A percentile compares a stretch with the other conserved stretches of the same genome.
phyloP scores from a whole-genome alignment of 768 basidiomycete genomes.

The Chalciporus pseudorubinellus region DNA sequence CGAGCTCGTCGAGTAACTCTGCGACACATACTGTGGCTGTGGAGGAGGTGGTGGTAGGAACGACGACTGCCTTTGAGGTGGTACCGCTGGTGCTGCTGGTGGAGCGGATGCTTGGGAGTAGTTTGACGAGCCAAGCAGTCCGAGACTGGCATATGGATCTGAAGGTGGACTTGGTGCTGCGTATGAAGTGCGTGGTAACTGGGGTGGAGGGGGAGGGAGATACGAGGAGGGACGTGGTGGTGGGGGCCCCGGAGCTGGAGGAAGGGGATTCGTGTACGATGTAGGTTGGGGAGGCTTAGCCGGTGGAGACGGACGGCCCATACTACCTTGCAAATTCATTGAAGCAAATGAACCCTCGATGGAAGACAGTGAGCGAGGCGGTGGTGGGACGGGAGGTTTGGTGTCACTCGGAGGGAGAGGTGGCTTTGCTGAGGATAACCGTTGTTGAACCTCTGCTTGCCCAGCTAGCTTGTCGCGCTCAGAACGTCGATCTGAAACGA shows the following conservation, averaged over 20 bases:
- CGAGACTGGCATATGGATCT: conserved; percentile 38
- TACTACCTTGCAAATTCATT: conserved; percentile 46
- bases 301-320: conserved; percentile 29
- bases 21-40: conserved; percentile 12
- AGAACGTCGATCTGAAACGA: conserved; percentile 56
- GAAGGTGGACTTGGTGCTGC: conserved; percentile 19
- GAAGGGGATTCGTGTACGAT: conserved; percentile 19
- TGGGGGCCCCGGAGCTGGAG: conserved; percentile 2
- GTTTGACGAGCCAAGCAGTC: conserved; percentile 25
- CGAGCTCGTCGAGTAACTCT: conserved; percentile 13
- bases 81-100: conserved; percentile 19
- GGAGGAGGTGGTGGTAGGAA: conserved; percentile 21
- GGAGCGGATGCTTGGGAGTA: conserved; percentile 13
- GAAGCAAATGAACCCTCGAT: conserved; percentile 54
- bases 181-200: conserved; percentile 25
- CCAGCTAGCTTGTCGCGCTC: conserved; percentile 70
- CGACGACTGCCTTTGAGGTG: conserved; percentile 26
- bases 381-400: conserved; percentile 50
- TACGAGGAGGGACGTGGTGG: conserved; percentile 24
- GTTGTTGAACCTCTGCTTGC: conserved; percentile 70
- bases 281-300: conserved; percentile 28
- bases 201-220: conserved; percentile 24
- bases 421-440: conserved; percentile 46
- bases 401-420: conserved; percentile 40
- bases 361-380: conserved; percentile 38